phyloP scores from a whole-genome alignment of 2,329 filamentous ascomycete species.

The Penicillium crustosum region DNA sequence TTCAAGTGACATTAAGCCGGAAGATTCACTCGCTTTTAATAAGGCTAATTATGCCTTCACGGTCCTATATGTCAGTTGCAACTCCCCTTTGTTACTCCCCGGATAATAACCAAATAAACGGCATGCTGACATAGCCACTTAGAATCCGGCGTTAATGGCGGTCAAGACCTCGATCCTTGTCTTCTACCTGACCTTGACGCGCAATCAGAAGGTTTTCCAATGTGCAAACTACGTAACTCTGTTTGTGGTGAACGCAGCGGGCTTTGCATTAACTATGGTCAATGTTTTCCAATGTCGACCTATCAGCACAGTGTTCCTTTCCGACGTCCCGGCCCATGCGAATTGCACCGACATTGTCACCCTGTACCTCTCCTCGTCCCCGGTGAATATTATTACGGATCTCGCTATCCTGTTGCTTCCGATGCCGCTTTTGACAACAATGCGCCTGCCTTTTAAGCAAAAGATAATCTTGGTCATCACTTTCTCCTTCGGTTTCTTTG shows the following conservation, averaged over 20 bases:
- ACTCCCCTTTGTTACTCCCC: conserved; percentile 21
- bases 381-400: conserved; percentile 89
- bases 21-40: conserved; percentile 36
- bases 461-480: conserved; percentile 85
- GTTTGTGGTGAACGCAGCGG: conserved; percentile 73
- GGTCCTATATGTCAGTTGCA: conserved; percentile 56
- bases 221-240: conserved; percentile 80
- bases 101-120: background rate
- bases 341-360: conserved; percentile 63
- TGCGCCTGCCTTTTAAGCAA: conserved; percentile 80
- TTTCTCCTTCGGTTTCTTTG: conserved; percentile 83
- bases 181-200: conserved; percentile 82
- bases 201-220: conserved; percentile 73
- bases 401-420: conserved; percentile 83
- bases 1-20: conserved; percentile 36
- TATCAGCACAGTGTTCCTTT: conserved; percentile 65
- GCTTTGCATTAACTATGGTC: conserved; percentile 75
- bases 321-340: conserved; percentile 47
- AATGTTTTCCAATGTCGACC: conserved; percentile 86
- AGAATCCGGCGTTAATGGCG: conserved; percentile 87
- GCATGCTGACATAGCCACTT: conserved; percentile 4
- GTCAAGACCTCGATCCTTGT: conserved; percentile 90
- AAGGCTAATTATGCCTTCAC: conserved; percentile 60
- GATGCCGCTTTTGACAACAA: conserved; percentile 81
- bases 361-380: conserved; percentile 71